Percentiles rank a stretch among this genome's conserved stretches.
These are phyloP conservation scores for Penicillium sp. DNA, from an alignment of 2,329 filamentous ascomycete genomes.

Conservation along the genomic window DNA sequence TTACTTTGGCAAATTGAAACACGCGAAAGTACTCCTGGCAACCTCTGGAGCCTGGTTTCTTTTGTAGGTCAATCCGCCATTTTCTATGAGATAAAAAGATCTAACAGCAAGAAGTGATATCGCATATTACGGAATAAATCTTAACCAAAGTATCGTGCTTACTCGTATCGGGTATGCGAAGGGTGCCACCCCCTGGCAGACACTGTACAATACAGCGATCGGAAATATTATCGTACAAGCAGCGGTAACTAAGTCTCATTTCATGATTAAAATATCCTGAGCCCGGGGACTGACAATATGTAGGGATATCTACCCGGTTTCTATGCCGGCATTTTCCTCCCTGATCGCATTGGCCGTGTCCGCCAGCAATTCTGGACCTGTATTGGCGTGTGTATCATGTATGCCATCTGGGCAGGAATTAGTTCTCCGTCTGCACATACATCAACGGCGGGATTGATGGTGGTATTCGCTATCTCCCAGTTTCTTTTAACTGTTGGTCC, in stretches of 20 bases:
- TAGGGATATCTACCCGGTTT: slow-evolving; percentile 29
- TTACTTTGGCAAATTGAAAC: slow-evolving; percentile 37
- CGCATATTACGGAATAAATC: slow-evolving; percentile 40
- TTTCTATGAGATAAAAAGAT: neutral
- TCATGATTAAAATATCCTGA: too few relatives aligned
- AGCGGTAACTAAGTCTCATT: slow-evolving; percentile 6
- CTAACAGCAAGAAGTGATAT: slow-evolving; percentile 22
- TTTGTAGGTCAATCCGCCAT: slow-evolving; percentile 16
- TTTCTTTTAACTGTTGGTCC: slow-evolving; percentile 45
- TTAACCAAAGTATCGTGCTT: slow-evolving; percentile 41
- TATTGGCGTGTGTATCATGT: slow-evolving; percentile 28
- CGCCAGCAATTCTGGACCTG: slow-evolving; percentile 28
- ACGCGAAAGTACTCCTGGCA: slow-evolving; percentile 38
- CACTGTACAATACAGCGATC: slow-evolving; percentile 38
- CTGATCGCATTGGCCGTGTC: slow-evolving; percentile 26
- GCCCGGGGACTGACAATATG: neutral
- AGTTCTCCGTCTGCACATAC: slow-evolving; percentile 23
- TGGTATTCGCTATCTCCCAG: slow-evolving; percentile 36
- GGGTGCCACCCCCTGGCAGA: slow-evolving; percentile 34
- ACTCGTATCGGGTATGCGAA: slow-evolving; percentile 37
- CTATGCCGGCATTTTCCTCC: slow-evolving; percentile 29
- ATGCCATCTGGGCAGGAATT: slow-evolving; percentile 36
- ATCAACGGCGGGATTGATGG: slow-evolving; percentile 30
- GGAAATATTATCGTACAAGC: slow-evolving; percentile 39
- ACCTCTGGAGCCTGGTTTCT: slow-evolving; percentile 38